Percentiles rank a stretch among this genome's conserved stretches.
These are phyloP conservation scores for Cyberlindnera amylophila DNA, from an alignment of 805 yeast genomes.

Conservation along the genomic window DNA sequence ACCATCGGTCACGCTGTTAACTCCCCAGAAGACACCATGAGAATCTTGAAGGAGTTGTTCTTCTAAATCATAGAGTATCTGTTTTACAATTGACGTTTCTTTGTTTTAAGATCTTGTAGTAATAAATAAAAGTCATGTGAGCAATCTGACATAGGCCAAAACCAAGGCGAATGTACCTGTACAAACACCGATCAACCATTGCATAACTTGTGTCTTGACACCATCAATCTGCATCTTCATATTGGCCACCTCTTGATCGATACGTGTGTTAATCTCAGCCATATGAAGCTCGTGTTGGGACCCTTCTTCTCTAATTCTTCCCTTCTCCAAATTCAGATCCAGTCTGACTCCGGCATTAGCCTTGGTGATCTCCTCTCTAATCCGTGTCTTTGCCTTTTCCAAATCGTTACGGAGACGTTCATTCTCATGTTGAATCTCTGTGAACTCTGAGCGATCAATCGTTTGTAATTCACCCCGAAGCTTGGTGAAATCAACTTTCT, in stretches of 20 bases:
- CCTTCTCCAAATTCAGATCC: conserved; percentile 90
- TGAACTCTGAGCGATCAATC: conserved; percentile 82
- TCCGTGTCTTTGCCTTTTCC: conserved; percentile 77
- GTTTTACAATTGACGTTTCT: not conserved
- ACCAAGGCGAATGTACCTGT: conserved; percentile 97
- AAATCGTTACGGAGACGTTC: conserved; percentile 80
- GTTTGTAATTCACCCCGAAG: conserved; percentile 87
- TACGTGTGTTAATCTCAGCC: conserved; percentile 90
- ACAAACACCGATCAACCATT: conserved; percentile 97
- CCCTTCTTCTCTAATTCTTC: conserved; percentile 90
- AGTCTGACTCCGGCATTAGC: conserved; percentile 86
- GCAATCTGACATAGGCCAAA: conserved; percentile 82
- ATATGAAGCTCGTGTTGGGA: conserved; percentile 90
- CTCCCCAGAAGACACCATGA: conserved; percentile 84
- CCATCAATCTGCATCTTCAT: conserved; percentile 94
- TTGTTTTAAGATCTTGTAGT: too few species aligned
- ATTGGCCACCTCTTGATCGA: conserved; percentile 92
- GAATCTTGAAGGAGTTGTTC: conserved; percentile 80
- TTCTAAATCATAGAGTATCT: conserved; percentile 13
- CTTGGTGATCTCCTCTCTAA: conserved; percentile 88
- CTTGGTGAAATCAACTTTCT: conserved; percentile 94
- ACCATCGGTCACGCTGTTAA: conserved; percentile 94
- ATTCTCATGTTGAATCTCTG: conserved; percentile 78
- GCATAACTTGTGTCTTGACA: conserved; percentile 95
- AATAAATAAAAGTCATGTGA: conserved; percentile 44